Conservation (phyloP, 179 eudicot species). For the Silene noctiflora region DNA sequence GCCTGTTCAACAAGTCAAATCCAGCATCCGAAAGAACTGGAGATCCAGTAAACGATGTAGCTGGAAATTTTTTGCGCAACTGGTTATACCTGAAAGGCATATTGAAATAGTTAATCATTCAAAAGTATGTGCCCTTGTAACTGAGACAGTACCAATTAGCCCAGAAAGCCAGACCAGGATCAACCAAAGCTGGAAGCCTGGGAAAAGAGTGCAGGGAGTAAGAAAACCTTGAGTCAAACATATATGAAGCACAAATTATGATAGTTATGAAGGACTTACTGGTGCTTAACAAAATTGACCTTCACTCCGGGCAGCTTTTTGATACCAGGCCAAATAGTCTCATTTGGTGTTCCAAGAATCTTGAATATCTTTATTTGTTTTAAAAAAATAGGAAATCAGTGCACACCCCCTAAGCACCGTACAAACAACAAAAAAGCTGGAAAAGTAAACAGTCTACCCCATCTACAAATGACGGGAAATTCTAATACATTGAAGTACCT, state of each 20-base stretch:
- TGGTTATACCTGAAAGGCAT: constrained; percentile 79
- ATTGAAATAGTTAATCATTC: constrained; percentile 41
- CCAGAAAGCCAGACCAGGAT: constrained; percentile 94
- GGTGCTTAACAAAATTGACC: constrained; percentile 95
- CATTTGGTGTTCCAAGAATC: constrained; percentile 95
- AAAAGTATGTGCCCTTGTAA: constrained; percentile 25
- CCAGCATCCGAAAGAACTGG: constrained; percentile 97
- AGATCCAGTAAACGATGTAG: constrained; percentile 87
- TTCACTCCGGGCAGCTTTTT: constrained; percentile 85
- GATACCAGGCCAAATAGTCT: constrained; percentile 93
- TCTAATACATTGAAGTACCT: constrained; percentile 45
- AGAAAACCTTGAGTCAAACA: constrained; percentile 43
- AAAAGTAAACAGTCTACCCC: not conserved
- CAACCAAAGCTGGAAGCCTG: constrained; percentile 99
- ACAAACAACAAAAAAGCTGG: not conserved
- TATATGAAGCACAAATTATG: constrained; percentile 12
- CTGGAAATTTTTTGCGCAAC: constrained; percentile 84
- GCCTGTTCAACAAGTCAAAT: constrained; percentile 80
- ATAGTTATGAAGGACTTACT: constrained; percentile 57
- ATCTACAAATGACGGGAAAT: not conserved
- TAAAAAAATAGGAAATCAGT: too few species aligned
- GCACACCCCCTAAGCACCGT: too few species aligned
- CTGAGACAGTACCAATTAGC: constrained; percentile 63
- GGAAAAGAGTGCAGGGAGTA: constrained; percentile 84
- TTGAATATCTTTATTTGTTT: constrained; percentile 61